Evolutionary conservation across 805 yeast species (phyloP).

Genomic region (Saturnispora serradocipensis): DNA sequence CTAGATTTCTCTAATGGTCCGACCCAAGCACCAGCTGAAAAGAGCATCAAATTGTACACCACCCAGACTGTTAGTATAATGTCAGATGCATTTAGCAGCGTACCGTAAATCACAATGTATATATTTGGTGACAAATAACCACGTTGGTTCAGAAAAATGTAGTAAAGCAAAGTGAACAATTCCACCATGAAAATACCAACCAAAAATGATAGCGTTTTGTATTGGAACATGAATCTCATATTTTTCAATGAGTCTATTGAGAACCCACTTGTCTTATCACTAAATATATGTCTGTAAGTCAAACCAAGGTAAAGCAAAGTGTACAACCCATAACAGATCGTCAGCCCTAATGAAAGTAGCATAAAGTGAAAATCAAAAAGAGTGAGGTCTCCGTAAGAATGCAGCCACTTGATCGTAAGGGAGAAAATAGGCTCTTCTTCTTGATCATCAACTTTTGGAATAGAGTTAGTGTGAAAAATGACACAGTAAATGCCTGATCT

Average conservation of each 20-base stretch:
- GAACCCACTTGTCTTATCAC: neutral
- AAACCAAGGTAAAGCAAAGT: neutral
- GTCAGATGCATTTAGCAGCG: neutral
- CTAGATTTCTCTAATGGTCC: neutral
- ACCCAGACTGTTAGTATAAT: neutral
- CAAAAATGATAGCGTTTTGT: neutral
- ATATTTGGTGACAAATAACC: neutral
- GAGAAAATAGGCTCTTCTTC: neutral
- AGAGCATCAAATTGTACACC: neutral
- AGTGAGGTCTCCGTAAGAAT: neutral
- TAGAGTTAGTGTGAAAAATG: constrained; percentile 14
- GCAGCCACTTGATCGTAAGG: neutral
- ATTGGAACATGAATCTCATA: neutral
- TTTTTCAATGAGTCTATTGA: neutral
- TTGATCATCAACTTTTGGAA: constrained; percentile 7
- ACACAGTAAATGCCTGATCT: constrained; percentile 23
- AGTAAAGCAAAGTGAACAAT: neutral
- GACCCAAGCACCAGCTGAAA: neutral
- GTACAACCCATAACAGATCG: neutral
- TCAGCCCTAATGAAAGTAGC: neutral
- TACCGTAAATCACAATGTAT: neutral
- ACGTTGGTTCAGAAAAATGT: neutral
- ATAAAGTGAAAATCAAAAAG: neutral
- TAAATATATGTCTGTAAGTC: neutral
- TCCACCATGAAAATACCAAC: neutral